Conservation (phyloP, 768 basidiomycete species). For the Myochromella boudieri region DNA sequence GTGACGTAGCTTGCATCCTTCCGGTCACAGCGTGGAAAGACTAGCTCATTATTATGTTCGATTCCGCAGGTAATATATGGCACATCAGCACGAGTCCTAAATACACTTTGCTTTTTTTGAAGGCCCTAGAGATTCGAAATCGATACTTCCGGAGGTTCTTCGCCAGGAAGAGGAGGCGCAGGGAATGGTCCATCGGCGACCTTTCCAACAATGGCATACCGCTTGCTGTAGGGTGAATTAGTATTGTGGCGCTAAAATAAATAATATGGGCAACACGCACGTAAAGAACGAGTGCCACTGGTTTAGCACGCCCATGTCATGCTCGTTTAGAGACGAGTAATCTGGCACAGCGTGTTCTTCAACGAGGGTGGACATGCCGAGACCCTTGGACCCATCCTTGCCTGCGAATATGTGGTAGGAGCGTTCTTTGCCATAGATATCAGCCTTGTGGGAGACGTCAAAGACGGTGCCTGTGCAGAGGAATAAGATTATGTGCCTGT, state of each 20-base stretch:
- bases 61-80: too few species aligned
- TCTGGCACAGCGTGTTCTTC: slow-evolving; percentile 85
- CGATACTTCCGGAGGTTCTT: too few species aligned
- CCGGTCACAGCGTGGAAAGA: too few species aligned
- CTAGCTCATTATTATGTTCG: too few species aligned
- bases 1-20: too few species aligned
- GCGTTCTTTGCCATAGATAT: slow-evolving; percentile 84
- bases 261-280: slow-evolving; percentile 45
- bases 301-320: slow-evolving; percentile 76
- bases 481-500: neutral
- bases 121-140: too few species aligned
- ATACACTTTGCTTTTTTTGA: too few species aligned
- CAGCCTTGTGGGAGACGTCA: slow-evolving; percentile 81
- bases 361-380: slow-evolving; percentile 89
- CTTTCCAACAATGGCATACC: slow-evolving; percentile 85
- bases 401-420: slow-evolving; percentile 89
- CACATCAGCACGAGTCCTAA: too few species aligned
- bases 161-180: too few species aligned
- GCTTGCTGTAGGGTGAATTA: slow-evolving; percentile 50
- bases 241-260: neutral
- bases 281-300: slow-evolving; percentile 90
- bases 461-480: slow-evolving; percentile 75
- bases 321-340: slow-evolving; percentile 71
- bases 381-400: slow-evolving; percentile 86
- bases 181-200: slow-evolving; percentile 58